Conservation (phyloP, 2,329 filamentous ascomycete species). For the Botrytis tulipae region DNA sequence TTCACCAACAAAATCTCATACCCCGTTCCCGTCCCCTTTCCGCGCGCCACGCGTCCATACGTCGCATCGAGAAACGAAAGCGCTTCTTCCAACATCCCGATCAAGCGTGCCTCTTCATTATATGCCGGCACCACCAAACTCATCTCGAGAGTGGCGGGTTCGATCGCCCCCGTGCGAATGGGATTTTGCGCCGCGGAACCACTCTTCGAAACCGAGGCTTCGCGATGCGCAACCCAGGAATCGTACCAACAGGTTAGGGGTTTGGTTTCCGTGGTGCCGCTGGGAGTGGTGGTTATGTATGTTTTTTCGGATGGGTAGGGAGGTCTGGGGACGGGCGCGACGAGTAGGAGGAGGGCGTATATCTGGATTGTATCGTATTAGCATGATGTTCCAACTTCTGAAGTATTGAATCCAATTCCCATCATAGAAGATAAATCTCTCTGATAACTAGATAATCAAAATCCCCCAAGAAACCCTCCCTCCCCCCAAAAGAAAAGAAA, state of each 20-base stretch:
- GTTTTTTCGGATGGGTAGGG: conserved; percentile 77
- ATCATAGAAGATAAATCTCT: not conserved
- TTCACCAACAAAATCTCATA: conserved; percentile 94
- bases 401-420: not conserved
- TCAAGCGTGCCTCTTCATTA: conserved; percentile 84
- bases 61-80: conserved; percentile 78
- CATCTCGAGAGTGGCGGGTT: conserved; percentile 77
- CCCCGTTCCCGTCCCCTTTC: conserved; percentile 39
- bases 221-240: conserved; percentile 62
- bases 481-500: not conserved
- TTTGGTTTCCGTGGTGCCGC: conserved; percentile 56
- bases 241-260: conserved; percentile 86
- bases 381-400: not conserved
- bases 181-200: conserved; percentile 28
- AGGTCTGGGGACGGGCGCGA: conserved; percentile 78
- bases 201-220: conserved; percentile 43
- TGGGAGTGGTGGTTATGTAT: conserved; percentile 71
- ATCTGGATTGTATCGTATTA: conserved; percentile 45
- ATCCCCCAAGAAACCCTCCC: not conserved
- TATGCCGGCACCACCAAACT: conserved; percentile 92
- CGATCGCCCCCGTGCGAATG: conserved; percentile 53
- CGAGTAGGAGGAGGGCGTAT: conserved; percentile 66
- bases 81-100: conserved; percentile 85
- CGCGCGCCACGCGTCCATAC: conserved; percentile 56
- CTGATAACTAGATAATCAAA: not conserved